Conservation (phyloP, 2,329 filamentous ascomycete species). For the Pseudocercospora fijiensis region DNA sequence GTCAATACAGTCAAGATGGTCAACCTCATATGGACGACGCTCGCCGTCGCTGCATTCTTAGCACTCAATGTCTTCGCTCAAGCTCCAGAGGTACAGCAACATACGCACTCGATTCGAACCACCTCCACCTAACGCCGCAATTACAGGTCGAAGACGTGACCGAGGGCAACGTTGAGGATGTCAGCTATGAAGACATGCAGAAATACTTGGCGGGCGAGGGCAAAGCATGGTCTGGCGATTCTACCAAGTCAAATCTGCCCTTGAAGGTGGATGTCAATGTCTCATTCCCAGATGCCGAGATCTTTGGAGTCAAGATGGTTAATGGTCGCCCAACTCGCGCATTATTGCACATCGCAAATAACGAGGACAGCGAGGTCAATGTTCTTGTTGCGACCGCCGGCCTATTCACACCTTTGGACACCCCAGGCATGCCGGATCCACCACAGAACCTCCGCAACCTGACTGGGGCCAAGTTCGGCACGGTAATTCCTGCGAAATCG, state of each 20-base stretch:
- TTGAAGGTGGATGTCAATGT: constrained; percentile 58
- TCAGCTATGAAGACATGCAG: constrained; percentile 24
- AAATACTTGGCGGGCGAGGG: constrained; percentile 20
- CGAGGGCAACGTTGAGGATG: constrained; percentile 19
- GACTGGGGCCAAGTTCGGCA: constrained; percentile 70
- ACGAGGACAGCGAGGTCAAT: constrained; percentile 72
- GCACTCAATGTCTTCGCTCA: constrained; percentile 65
- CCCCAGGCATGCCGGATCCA: constrained; percentile 53
- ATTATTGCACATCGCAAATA: constrained; percentile 78
- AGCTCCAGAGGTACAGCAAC: constrained; percentile 34
- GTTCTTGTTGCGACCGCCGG: constrained; percentile 75
- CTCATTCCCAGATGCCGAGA: constrained; percentile 66
- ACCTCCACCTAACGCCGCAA: constrained; percentile 14
- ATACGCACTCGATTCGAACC: constrained; percentile 23
- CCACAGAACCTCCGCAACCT: constrained; percentile 75
- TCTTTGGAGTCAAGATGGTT: constrained; percentile 93
- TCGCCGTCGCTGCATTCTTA: constrained; percentile 70
- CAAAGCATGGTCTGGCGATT: constrained; percentile 14
- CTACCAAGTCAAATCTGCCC: constrained; percentile 49
- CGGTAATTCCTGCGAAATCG: constrained; percentile 72
- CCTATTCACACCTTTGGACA: constrained; percentile 59
- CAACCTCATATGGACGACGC: constrained; percentile 67
- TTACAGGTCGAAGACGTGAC: constrained; percentile 26
- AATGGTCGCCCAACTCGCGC: constrained; percentile 86
- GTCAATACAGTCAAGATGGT: constrained; percentile 56